Base-by-base conservation (phyloP, 805 yeast species). In the Metschnikowia arizonensis region DNA sequence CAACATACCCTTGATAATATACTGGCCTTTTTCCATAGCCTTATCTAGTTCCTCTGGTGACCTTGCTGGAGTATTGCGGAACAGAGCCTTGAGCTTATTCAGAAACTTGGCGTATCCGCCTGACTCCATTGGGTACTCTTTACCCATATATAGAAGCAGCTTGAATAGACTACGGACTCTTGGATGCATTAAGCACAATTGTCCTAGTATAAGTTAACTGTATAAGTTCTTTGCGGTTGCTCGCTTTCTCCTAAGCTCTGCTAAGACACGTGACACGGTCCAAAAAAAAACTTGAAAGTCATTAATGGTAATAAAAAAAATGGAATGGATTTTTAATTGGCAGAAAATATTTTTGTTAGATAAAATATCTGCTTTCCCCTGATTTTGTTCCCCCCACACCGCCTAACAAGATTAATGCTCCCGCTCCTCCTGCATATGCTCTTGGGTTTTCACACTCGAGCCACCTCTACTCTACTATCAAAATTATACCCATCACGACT, bases 121-220 rank as follows among this genome's bases (percentile, higher is more conserved):
- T 23, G 59, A 55, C 41, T 55, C 53, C 5, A 25, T 49, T n/a
- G 73, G 72, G 47, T 67, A 66, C 29, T 64, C 68, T 35, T 53
- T 57, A 7, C 64, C 70, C 70, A 66, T 62, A 49, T 56, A 67
- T 11, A 65, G 51, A 17, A 68, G 52, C 34, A 50, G 53, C 47
- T 59, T 60, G 53, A 42, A 53, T 12, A 53, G 51, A 28, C 35
- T 45, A 24, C 56, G 52, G 21, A 53, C 50, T n/a, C 47, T 32
- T 6, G 53, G 50, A 23, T 50, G 46, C 56, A 53, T 53, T 14
- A 15, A n/a, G n/a, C n/a, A n/a, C n/a, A n/a, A n/a, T n/a, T n/a
- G n/a, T n/a, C n/a, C n/a, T n/a, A n/a, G n/a, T n/a, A n/a, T n/a
- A n/a, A n/a, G n/a, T n/a, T n/a, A n/a, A n/a, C n/a, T n/a, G n/a